phyloP scores from a whole-genome alignment of 1,284 basidiomycete genomes.

The Malassezia globosa region DNA sequence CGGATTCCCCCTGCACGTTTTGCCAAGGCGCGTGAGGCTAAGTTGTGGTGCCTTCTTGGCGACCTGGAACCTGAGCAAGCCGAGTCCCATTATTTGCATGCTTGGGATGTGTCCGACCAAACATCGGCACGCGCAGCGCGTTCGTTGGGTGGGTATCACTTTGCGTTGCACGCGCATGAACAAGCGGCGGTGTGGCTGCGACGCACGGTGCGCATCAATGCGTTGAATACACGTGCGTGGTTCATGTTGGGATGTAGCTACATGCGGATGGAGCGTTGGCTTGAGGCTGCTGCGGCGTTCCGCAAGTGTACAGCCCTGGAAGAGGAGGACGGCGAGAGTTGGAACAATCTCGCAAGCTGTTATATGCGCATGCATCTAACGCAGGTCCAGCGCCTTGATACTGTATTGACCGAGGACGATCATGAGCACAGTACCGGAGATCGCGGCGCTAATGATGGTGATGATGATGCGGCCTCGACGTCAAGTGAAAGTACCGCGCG shows the following conservation, averaged over 20 bases:
- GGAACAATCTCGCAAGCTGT: constrained; percentile 93
- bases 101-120: constrained; percentile 68
- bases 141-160: constrained; percentile 73
- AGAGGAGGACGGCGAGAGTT: constrained; percentile 91
- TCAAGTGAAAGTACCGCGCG: constrained; percentile 3
- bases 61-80: constrained; percentile 65
- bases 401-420: constrained; percentile 9
- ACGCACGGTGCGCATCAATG: constrained; percentile 73
- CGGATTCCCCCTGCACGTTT: constrained; percentile 52
- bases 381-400: constrained; percentile 17
- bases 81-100: constrained; percentile 63
- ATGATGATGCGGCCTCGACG: constrained; percentile 4
- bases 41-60: constrained; percentile 88
- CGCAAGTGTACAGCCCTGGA: constrained; percentile 75
- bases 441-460: background rate
- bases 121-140: constrained; percentile 81
- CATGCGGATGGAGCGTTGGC: constrained; percentile 63
- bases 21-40: constrained; percentile 66
- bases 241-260: constrained; percentile 86
- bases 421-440: constrained; percentile 4
- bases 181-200: constrained; percentile 58
- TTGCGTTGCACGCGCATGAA: constrained; percentile 58
- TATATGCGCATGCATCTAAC: constrained; percentile 55
- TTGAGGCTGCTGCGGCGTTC: constrained; percentile 71
- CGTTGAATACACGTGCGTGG: constrained; percentile 76